Evolutionary conservation across 108 stramenopile species (phyloP).

Genomic region (Licmophora abbreviata): DNA sequence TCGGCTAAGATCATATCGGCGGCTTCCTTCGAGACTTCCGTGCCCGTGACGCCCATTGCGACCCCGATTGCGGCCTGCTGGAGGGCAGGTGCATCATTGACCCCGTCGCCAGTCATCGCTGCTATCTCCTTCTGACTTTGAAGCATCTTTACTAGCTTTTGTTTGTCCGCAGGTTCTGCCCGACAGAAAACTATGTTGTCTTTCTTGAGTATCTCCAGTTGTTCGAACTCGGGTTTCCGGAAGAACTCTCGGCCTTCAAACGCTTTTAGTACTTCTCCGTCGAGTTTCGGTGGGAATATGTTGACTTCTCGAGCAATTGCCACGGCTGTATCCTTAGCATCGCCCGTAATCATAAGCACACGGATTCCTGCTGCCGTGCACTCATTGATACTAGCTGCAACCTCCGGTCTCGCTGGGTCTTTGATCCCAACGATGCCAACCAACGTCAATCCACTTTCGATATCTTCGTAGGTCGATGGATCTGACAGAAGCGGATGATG

Average conservation of each 20-base stretch:
- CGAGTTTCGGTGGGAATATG: constrained; percentile 44
- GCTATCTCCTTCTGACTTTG: constrained; percentile 87
- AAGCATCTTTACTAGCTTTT: constrained; percentile 91
- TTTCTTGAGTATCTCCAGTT: constrained; percentile 42
- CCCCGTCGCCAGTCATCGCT: constrained; percentile 99
- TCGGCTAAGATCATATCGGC: constrained; percentile 95
- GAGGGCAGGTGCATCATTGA: constrained; percentile 99
- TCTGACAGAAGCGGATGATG: constrained; percentile 61
- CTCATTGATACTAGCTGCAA: constrained; percentile 82
- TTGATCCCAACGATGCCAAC: constrained; percentile 95
- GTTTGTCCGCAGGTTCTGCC: constrained; percentile 97
- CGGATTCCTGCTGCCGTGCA: constrained; percentile 93
- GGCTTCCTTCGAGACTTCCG: constrained; percentile 85
- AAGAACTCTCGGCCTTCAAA: constrained; percentile 86
- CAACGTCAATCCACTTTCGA: constrained; percentile 91
- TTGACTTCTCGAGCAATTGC: constrained; percentile 83
- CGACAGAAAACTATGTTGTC: constrained; percentile 96
- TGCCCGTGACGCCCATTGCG: constrained; percentile 90
- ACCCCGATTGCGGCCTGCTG: constrained; percentile 95
- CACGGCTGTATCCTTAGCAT: constrained; percentile 93
- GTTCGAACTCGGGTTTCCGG: constrained; percentile 52
- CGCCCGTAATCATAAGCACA: constrained; percentile 98
- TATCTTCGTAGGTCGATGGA: constrained; percentile 68
- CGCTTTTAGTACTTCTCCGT: constrained; percentile 44
- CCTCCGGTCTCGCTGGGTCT: constrained; percentile 97